Evolutionary conservation across 176 grass and related monocot species (phyloP), one percentile per base, ranked within the genome.

Genomic region (Lolium rigidum): DNA sequence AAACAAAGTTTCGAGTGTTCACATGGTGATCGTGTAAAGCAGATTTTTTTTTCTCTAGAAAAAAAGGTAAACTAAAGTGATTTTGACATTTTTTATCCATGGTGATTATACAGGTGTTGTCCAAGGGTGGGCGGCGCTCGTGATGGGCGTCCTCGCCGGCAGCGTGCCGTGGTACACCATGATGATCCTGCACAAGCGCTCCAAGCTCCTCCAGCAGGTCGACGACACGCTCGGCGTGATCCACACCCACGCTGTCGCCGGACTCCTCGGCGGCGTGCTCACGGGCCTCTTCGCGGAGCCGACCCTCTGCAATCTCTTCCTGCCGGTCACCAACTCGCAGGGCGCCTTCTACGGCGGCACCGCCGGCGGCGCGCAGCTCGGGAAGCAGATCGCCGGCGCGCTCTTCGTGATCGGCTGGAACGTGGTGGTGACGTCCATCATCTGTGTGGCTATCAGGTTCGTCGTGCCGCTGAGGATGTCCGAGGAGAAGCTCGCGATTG

Each of bases 91-190:
- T 9, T 28, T 50, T 50, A 6, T 10, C 11, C 1, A 3, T 66
- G 15, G 3, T 17, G 7, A 11, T 4, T 16, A 46, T 43, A 9
- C 75, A 95, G 91, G 91, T n/a, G 6, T 95, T 12, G 94, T 95
- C 44, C 91, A 95, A 70, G 86, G 86, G 0, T 95, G 94, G 94
- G 94, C 94, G 2, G 94, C 94, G 8, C 70, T 95, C 51, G 82
- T 91, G 63, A 95, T 93, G 94, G 91, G 91, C 4, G 79, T 89
- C 20, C 72, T 93, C 4, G 76, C 94, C 56, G 94, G 91, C 65
- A 89, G 91, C 84, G 52, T 95, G 9, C 94, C 94, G 0, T 95
- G 91, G 94, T 91, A 91, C 86, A 93, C 94, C 5, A 95, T 95
- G 94, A 95, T 93, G 94, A 83, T 95, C 21, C 70, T 93, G 2